phyloP scores from a whole-genome alignment of 164 flowering plant genomes.

The Berberis thunbergii region DNA sequence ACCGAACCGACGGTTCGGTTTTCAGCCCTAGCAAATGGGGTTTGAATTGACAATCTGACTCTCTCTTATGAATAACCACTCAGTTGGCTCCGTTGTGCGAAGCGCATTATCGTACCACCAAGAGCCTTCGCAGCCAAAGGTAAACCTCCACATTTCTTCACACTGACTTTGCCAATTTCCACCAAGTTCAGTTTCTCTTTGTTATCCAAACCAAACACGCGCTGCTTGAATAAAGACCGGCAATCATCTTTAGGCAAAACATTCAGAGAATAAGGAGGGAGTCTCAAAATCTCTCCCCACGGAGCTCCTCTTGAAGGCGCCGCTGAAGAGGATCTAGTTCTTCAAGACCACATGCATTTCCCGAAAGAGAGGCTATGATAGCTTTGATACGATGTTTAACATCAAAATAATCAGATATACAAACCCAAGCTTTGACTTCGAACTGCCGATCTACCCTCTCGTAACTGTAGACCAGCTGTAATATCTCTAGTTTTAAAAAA shows the following conservation, averaged over 20 bases:
- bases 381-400: not conserved
- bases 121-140: conserved; percentile 3
- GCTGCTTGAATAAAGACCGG: not conserved
- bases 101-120: not conserved
- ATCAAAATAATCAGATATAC: conserved; percentile 1
- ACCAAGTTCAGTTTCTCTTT: not conserved
- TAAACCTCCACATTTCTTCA: conserved; percentile 1
- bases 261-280: not conserved
- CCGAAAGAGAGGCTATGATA: not conserved
- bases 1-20: no score
- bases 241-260: not conserved
- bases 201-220: not conserved
- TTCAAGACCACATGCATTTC: not conserved
- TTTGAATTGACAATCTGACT: not conserved
- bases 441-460: not conserved
- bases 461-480: not conserved
- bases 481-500: no score
- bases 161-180: not conserved
- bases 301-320: not conserved
- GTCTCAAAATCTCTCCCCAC: not conserved
- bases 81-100: not conserved
- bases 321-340: not conserved
- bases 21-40: no score
- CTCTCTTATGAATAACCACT: not conserved
- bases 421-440: not conserved